These are phyloP conservation scores for Candida patagonica DNA, from an alignment of 805 yeast genomes.

Conservation along the genomic window DNA sequence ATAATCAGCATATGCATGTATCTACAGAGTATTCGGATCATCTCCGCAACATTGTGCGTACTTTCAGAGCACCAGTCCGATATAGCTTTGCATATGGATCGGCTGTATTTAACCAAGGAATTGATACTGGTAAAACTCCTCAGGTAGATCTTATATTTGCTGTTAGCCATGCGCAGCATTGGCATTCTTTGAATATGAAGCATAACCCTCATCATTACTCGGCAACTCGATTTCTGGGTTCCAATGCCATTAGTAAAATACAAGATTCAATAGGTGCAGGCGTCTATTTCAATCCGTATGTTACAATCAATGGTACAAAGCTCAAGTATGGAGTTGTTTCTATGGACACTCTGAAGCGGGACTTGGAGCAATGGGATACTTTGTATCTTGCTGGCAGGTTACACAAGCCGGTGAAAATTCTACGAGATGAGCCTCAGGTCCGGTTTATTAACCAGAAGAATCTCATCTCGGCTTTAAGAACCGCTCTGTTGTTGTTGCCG, in stretches of 20 bases:
- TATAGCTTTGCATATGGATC: slow-evolving; percentile 93
- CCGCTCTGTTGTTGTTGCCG: slow-evolving; percentile 50
- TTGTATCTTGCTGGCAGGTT: slow-evolving; percentile 86
- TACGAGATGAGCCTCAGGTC: slow-evolving; percentile 55
- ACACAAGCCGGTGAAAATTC: slow-evolving; percentile 83
- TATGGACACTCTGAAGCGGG: slow-evolving; percentile 48
- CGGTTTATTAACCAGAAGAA: slow-evolving; percentile 66
- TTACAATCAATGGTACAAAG: slow-evolving; percentile 45
- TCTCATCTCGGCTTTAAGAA: slow-evolving; percentile 63
- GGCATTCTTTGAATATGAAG: slow-evolving; percentile 66
- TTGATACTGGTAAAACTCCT: slow-evolving; percentile 31
- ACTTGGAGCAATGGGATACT: slow-evolving; percentile 75
- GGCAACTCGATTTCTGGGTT: slow-evolving; percentile 48
- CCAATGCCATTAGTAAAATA: slow-evolving; percentile 44
- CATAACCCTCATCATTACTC: slow-evolving; percentile 76
- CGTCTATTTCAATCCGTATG: slow-evolving; percentile 88
- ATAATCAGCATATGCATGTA: slow-evolving; percentile 46
- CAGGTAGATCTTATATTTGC: slow-evolving; percentile 84
- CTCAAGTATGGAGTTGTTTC: slow-evolving; percentile 87
- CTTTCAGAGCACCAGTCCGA: slow-evolving; percentile 62
- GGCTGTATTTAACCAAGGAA: slow-evolving; percentile 74
- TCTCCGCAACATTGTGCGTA: slow-evolving; percentile 41
- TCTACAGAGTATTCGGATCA: slow-evolving; percentile 36
- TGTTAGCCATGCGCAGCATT: slow-evolving; percentile 62
- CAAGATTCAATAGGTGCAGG: slow-evolving; percentile 72